A percentile compares a stretch with the other conserved stretches of the same genome.
These are phyloP conservation scores for Limonium bicolor DNA, from an alignment of 148 eudicot genomes.

Conservation along the genomic window DNA sequence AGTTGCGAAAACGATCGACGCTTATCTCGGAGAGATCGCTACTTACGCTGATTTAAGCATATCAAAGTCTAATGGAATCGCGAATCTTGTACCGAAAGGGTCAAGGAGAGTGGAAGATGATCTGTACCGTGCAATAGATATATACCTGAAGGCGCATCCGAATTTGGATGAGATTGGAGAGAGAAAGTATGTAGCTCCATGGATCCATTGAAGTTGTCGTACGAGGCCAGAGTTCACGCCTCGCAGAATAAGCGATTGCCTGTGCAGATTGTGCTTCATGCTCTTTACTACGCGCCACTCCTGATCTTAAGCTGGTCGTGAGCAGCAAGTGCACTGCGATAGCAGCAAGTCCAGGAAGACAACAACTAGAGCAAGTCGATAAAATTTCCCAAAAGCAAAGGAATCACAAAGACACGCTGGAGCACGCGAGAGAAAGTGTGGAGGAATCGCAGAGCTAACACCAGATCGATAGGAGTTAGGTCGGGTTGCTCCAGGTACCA, in stretches of 20 bases:
- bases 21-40: conserved; percentile 76
- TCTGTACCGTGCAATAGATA: conserved; percentile 81
- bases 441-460: too few species aligned
- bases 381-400: too few species aligned
- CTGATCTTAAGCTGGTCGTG: too few species aligned
- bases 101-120: conserved; percentile 79
- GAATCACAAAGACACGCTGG: too few species aligned
- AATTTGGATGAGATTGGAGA: conserved; percentile 81
- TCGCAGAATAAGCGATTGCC: conserved; percentile 89
- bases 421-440: too few species aligned
- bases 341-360: too few species aligned
- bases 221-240: conserved; percentile 85
- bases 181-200: conserved; percentile 84
- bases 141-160: conserved; percentile 91
- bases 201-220: conserved; percentile 83
- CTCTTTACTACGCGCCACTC: conserved; percentile 88
- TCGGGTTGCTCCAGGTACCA: too few species aligned
- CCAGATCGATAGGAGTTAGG: too few species aligned
- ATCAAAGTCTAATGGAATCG: conserved; percentile 83
- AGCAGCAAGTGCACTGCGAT: too few species aligned
- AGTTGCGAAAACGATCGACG: conserved; percentile 73
- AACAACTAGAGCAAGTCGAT: too few species aligned
- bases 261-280: conserved; percentile 75
- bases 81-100: conserved; percentile 68
- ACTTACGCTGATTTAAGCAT: conserved; percentile 52